Conservation (phyloP, 352 stramenopile genomes). For the Pythium dissotocum region DNA sequence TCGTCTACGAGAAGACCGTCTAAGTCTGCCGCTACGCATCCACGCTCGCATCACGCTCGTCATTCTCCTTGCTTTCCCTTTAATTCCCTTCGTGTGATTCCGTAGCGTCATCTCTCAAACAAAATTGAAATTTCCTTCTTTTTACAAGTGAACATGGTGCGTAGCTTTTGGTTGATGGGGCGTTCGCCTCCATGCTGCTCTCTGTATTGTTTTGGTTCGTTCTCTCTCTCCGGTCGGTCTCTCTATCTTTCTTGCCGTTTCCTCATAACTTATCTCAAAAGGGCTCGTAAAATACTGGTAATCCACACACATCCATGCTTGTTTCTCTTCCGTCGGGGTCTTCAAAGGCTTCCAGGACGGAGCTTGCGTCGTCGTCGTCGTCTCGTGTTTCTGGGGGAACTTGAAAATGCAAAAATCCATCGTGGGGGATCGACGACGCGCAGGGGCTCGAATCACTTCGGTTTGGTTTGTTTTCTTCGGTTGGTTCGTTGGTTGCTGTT, state of each 20-base stretch:
- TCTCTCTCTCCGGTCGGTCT: constrained; percentile 15
- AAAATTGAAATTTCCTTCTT: background rate
- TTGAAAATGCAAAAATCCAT: constrained; percentile 7
- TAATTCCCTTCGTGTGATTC: background rate
- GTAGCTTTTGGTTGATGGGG: background rate
- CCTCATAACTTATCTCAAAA: constrained; percentile 36
- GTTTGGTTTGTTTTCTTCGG: background rate
- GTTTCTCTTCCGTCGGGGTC: constrained; percentile 7
- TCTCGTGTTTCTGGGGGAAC: constrained; percentile 3
- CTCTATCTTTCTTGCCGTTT: constrained; percentile 23
- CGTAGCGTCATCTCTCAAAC: background rate
- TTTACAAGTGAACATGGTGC: background rate
- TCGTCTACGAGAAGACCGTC: constrained; percentile 79
- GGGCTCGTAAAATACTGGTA: constrained; percentile 24
- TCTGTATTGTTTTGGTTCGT: constrained; percentile 8
- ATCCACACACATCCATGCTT: constrained; percentile 18
- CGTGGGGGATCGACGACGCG: background rate
- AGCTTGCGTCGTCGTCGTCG: constrained; percentile 1
- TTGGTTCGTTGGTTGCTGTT: constrained; percentile 2
- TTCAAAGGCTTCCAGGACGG: constrained; percentile 8
- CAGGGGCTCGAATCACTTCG: background rate
- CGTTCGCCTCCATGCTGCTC: background rate
- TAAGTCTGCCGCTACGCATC: constrained; percentile 24
- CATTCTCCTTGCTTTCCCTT: background rate
- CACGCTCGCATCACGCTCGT: background rate